Evolutionary conservation across 192 early-diverging fungal genomes (phyloP), one percentile per base, ranked within the genome.

Genomic region (Coemansia sp.): DNA sequence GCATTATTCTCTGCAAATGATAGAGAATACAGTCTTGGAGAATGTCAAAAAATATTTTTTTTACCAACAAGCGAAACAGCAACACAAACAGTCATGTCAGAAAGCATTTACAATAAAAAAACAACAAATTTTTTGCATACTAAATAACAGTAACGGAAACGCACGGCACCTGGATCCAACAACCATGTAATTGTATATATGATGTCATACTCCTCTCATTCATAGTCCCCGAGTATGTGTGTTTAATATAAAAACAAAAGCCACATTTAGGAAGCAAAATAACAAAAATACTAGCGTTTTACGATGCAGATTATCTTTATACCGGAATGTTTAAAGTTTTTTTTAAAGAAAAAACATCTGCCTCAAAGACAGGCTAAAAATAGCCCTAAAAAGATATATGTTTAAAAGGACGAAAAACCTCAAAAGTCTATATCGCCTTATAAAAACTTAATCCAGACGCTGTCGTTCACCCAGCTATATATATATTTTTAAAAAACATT

Each of bases 151-250:
- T 60, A 42, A 18, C 56, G 28, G 52, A 30, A 54, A 30, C 25
- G 52, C 52, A 54, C 52, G 42, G 42, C 42, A 45, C 25, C 20
- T 30, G 29, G 52, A 57, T 34, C 33, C 56, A 34, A 57, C 56
- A 57, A 18, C 56, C 20, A n/a, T 57, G 7, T 25, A 60, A 45
- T 22, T 29, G 40, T 60, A 45, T 45, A 20, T 18, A 60, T 60
- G 58, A 60, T 45, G 40, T 60, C 58, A 60, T 60, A 28, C n/a
- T 45, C 20, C n/a, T 38, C n/a, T 60, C 58, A 60, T 60, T 28
- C 36, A 45, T 29, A 60, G 58, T 45, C n/a, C 22, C 58, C 22
- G 22, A 45, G 18, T 45, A 60, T 60, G 33, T 34, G 17, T 8
- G 31, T 32, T 33, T 57, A 33, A 33, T 45, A 60, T 14, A 18